These are phyloP conservation scores for Coix lacrymajobi DNA, from an alignment of 176 grass and related monocot species.

Conservation along the genomic window DNA sequence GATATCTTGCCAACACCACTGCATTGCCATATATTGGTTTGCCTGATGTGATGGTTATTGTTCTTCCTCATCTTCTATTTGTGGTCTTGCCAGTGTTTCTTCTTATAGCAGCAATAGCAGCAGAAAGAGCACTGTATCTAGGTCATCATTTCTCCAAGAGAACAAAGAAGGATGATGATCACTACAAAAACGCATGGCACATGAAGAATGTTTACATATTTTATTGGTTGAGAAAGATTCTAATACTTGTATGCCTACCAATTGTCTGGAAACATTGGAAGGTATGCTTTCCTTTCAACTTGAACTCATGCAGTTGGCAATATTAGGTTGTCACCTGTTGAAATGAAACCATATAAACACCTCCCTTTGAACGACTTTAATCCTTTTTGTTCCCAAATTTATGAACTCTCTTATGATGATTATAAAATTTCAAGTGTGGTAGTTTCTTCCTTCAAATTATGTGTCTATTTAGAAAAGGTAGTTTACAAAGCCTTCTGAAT, in stretches of 20 bases:
- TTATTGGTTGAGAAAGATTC: conserved; percentile 30
- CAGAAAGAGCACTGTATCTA: no score
- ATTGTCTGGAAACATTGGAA: conserved; percentile 46
- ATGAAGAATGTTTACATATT: no score
- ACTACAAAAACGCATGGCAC: background rate
- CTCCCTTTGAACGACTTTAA: background rate
- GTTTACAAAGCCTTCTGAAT: background rate
- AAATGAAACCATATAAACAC: background rate
- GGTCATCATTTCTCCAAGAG: no score
- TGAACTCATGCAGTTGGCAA: background rate
- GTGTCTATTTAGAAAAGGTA: background rate
- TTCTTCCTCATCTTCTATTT: no score
- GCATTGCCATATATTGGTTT: no score
- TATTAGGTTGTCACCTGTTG: background rate
- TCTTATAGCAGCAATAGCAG: no score
- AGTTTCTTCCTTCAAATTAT: background rate
- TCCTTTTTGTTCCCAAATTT: background rate
- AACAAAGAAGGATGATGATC: no score
- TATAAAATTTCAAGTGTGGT: background rate
- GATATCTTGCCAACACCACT: no score
- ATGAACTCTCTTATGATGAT: background rate
- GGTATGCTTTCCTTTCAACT: conserved; percentile 17
- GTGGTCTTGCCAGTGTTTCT: no score
- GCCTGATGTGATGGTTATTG: no score
- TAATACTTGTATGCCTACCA: conserved; percentile 29